Evolutionary conservation across 176 grass and related monocot genomes (phyloP), one percentile per base, ranked within the genome.

Genomic region (Rhynchospora tenuis): DNA sequence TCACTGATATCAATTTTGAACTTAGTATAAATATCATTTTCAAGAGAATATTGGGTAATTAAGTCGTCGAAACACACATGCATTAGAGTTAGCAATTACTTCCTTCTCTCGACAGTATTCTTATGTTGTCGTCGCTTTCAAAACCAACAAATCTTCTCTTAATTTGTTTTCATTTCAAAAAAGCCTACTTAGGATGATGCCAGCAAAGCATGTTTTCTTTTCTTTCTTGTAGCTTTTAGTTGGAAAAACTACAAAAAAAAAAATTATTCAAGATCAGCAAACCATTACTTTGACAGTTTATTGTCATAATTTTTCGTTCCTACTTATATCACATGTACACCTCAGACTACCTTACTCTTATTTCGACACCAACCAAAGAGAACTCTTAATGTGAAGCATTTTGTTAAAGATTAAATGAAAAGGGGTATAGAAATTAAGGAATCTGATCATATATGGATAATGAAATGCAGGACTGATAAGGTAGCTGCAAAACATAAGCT

Each of bases 1-100:
- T 47, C 54, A 81, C 2, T 45, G 57, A 63, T 31, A 81, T 81
- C 58, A 81, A 61, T 60, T 80, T 80, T 81, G 9, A 80, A 62
- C 4, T 46, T 46, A 29, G 31, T 46, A 81, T 46, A 78, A 6
- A 81, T 15, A 62, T 47, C 10, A 63, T 54, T 63, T 46, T 45
- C 78, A 45, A 62, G 23, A 81, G 17, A 44, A 81, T 63, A 46
- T 81, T 61, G 14, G 31, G 14, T 61, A 58, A 60, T 60, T 19
- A 63, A 60, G 73, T 55, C 73, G 73, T 76, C 13, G 29, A n/a
- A 43, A 81, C 7, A 44, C 19, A 81, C 20, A 81, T 43, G 58
- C 57, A 78, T 62, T 59, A 61, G 33, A 80, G 28, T 8, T 13
- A 60, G 0, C 44, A 61, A 61, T 62, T 80, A 13, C 58, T 59